Evolutionary conservation across 2,329 filamentous ascomycete genomes (phyloP), one percentile per base, ranked within the genome.

Genomic region (Aspergillus caelatus): DNA sequence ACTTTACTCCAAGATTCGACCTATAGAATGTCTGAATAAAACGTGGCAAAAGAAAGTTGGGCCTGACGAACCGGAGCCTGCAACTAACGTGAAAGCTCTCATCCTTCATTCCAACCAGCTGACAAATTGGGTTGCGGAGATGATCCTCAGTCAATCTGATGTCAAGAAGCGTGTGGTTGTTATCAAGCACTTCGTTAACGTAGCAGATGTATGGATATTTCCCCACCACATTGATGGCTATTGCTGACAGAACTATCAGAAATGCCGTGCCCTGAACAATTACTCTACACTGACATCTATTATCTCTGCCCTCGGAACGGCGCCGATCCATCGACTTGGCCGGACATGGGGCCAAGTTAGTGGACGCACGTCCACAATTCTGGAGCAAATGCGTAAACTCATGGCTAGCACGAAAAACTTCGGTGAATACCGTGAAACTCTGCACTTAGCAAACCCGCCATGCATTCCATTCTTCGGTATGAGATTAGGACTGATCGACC

Each of bases 371-470:
- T 90, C 90, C 68, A 83, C 86, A 14, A 88, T 91, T 9, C 81
- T 99, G 43, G 95, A 99, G 78, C 90, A 88, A 57, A 97, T 99
- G 93, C 91, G 94, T 61, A 90, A 89, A 69, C 85, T 98, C 62
- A 99, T 99, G 93, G 92, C 91, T 26, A 97, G 93, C 79, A 97
- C 93, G 53, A 97, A 96, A 83, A 99, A 99, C 79, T 99, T 98
- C 82, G 91, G 91, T 71, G 94, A 97, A 79, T 99, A 99, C 78
- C 88, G 95, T 76, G 95, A 98, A 76, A 89, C 93, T 32, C 83
- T 99, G 61, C 94, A 97, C 82, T 89, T 90, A 61, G 93, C 94
- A 30, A 97, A 97, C 71, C 95, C 95, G 21, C 95, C 95, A 14
- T 99, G 95, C 77, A 98, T 98, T 76, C 95, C 95, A 6, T 99